Evolutionary conservation across 257 asterid genomes (phyloP).

Genomic region (Scutellaria baicalensis): DNA sequence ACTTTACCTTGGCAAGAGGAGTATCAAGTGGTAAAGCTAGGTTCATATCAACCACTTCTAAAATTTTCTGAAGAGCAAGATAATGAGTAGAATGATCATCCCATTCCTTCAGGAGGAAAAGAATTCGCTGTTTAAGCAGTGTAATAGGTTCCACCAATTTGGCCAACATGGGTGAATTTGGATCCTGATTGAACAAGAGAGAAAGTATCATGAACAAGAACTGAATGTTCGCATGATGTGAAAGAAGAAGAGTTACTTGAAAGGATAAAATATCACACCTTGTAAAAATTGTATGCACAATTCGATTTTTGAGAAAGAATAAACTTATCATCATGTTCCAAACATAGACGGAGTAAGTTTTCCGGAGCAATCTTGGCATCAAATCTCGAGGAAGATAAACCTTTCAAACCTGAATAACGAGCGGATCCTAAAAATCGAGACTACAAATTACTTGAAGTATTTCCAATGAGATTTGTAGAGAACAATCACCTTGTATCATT

Average conservation of each 20-base stretch:
- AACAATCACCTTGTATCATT: constrained; percentile 47
- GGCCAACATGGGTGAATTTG: constrained; percentile 62
- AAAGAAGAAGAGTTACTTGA: neutral
- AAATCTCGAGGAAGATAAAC: constrained; percentile 46
- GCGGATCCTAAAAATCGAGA: neutral
- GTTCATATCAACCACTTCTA: constrained; percentile 69
- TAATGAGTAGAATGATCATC: constrained; percentile 61
- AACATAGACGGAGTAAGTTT: constrained; percentile 69
- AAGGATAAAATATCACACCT: constrained; percentile 29
- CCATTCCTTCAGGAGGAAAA: constrained; percentile 51
- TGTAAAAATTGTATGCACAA: constrained; percentile 62
- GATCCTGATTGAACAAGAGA: constrained; percentile 37
- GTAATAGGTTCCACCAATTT: constrained; percentile 73
- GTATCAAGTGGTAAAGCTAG: constrained; percentile 75
- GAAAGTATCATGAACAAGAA: neutral
- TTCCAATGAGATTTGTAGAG: neutral
- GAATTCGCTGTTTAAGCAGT: constrained; percentile 46
- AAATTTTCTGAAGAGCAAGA: constrained; percentile 58
- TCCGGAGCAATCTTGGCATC: constrained; percentile 85
- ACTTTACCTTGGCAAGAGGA: constrained; percentile 75
- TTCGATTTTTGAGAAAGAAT: constrained; percentile 31
- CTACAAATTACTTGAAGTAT: neutral
- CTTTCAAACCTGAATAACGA: constrained; percentile 43
- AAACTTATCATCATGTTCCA: constrained; percentile 69
- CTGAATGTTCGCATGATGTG: neutral